Evolutionary conservation across 2,329 filamentous ascomycete genomes (phyloP).

Genomic region (Macroventuria anomochaeta): DNA sequence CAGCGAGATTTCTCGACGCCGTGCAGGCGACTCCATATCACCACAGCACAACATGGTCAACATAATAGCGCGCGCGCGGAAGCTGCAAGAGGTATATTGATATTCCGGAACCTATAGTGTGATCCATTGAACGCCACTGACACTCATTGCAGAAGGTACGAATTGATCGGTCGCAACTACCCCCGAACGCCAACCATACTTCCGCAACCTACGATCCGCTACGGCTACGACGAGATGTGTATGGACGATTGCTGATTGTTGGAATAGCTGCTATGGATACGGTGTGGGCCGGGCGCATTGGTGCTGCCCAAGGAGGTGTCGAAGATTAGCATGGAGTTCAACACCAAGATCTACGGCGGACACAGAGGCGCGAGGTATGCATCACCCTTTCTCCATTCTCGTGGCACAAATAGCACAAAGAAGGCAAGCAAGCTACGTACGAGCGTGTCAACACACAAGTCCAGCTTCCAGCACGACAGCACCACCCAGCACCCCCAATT

Average conservation of each 20-base stretch:
- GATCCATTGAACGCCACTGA: constrained; percentile 27
- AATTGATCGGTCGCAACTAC: constrained; percentile 19
- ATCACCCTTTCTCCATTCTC: constrained; percentile 21
- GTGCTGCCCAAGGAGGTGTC: constrained; percentile 78
- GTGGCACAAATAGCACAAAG: no score
- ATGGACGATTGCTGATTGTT: neutral
- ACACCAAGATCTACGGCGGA: constrained; percentile 65
- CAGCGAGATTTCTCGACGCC: constrained; percentile 15
- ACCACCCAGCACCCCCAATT: neutral
- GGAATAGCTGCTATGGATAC: constrained; percentile 73
- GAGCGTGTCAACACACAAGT: neutral
- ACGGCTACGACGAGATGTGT: neutral
- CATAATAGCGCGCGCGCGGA: constrained; percentile 73
- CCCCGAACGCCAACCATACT: constrained; percentile 20
- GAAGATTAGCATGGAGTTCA: constrained; percentile 77
- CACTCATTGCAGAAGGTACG: constrained; percentile 41
- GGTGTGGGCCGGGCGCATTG: constrained; percentile 82
- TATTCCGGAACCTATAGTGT: neutral
- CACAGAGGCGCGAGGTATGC: constrained; percentile 75
- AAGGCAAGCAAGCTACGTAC: no score
- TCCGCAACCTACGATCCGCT: neutral
- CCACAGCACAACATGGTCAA: constrained; percentile 55
- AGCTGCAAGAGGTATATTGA: constrained; percentile 70
- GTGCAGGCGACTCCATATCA: neutral
- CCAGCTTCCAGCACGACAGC: neutral